phyloP scores from a whole-genome alignment of 805 yeast genomes.

The Candida montana region DNA sequence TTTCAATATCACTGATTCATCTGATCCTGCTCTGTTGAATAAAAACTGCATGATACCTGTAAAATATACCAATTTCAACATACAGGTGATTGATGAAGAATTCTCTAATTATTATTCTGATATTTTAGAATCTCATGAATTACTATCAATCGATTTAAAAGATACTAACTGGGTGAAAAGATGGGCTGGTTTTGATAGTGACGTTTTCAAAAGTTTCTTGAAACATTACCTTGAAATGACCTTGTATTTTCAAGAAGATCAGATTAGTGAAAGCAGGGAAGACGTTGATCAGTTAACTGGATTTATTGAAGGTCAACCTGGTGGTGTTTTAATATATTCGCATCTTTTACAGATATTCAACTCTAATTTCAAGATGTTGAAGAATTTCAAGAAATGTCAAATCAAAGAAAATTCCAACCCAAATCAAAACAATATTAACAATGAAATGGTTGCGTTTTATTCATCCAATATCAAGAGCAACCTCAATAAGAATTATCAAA shows the following conservation, averaged over 20 bases:
- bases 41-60: conserved; percentile 37
- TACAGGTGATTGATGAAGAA: conserved; percentile 21
- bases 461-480: conserved; percentile 2
- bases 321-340: conserved; percentile 20
- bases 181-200: conserved; percentile 55
- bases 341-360: conserved; percentile 20
- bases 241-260: conserved; percentile 2
- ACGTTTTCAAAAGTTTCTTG: conserved; percentile 54
- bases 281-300: not conserved
- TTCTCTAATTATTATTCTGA: conserved; percentile 19
- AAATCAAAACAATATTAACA: conserved; percentile 6
- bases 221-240: conserved; percentile 43
- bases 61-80: conserved; percentile 17
- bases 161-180: conserved; percentile 55
- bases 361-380: conserved; percentile 17
- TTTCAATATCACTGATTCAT: conserved; percentile 1
- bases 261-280: not conserved
- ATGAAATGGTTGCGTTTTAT: conserved; percentile 15
- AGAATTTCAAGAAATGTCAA: conserved; percentile 15
- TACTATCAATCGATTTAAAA: conserved; percentile 38
- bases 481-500: conserved; percentile 7
- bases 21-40: conserved; percentile 28
- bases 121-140: conserved; percentile 27
- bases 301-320: conserved; percentile 14
- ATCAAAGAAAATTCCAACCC: conserved; percentile 9